These are phyloP conservation scores for Boletellus deceptivus DNA, from an alignment of 1,284 basidiomycete genomes.

Conservation along the genomic window DNA sequence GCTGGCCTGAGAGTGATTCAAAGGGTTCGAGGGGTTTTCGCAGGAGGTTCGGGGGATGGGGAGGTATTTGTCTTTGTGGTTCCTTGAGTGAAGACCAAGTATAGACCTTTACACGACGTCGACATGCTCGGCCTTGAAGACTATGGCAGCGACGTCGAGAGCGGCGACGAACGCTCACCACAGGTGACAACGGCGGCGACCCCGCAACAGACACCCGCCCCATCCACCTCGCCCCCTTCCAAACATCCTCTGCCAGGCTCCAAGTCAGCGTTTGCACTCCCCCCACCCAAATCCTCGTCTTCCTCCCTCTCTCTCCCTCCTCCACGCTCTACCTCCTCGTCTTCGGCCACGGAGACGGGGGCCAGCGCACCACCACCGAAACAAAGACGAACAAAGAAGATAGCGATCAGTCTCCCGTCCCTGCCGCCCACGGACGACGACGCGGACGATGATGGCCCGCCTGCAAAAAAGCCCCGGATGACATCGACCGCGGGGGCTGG, in stretches of 20 bases:
- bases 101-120: neutral
- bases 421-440: constrained; percentile 41
- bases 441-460: constrained; percentile 44
- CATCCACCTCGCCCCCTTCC: constrained; percentile 13
- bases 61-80: constrained; percentile 14
- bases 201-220: neutral
- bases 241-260: constrained; percentile 28
- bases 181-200: neutral
- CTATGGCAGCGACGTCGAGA: constrained; percentile 70
- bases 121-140: constrained; percentile 69
- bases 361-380: constrained; percentile 28
- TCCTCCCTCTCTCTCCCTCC: constrained; percentile 17
- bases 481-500: constrained; percentile 50
- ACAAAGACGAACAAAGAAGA: constrained; percentile 59
- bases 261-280: constrained; percentile 39
- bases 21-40: constrained; percentile 10
- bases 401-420: constrained; percentile 64
- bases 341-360: constrained; percentile 10
- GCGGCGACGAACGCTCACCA: constrained; percentile 41
- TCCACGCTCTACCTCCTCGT: constrained; percentile 32
- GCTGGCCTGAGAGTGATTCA: constrained; percentile 42
- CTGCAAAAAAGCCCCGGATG: constrained; percentile 58
- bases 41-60: constrained; percentile 16
- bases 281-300: constrained; percentile 28
- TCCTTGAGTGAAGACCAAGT: neutral